Evolutionary conservation across 1,139 yeast genomes (phyloP).

Genomic region (Meyerozyma smithsonii): DNA sequence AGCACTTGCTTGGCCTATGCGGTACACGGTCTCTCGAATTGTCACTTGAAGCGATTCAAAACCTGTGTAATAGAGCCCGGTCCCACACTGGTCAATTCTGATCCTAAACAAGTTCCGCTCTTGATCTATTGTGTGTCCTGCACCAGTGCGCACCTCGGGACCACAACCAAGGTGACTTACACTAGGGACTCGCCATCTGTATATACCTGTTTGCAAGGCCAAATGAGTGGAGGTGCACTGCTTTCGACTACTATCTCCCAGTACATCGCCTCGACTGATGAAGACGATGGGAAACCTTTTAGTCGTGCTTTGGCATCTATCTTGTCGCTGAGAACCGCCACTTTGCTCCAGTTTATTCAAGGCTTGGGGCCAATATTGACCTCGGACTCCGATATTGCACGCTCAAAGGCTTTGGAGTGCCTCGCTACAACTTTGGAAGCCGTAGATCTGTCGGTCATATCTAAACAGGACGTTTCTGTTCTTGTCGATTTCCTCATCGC

Average conservation of each 20-base stretch:
- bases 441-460: slow-evolving; percentile 33
- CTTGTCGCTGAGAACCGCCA: not conserved
- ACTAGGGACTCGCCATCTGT: no score
- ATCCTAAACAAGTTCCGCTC: not conserved
- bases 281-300: not conserved
- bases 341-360: slow-evolving; percentile 1
- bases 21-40: no score
- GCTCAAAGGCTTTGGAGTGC: slow-evolving; percentile 55
- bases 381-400: slow-evolving; percentile 54
- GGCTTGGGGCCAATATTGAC: slow-evolving; percentile 42
- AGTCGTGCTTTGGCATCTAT: not conserved
- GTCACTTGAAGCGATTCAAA: not conserved
- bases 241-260: slow-evolving; percentile 1
- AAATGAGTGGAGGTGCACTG: not conserved
- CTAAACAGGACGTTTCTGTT: slow-evolving; percentile 63
- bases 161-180: no score
- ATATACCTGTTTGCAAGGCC: no score
- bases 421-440: slow-evolving; percentile 46
- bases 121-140: not conserved
- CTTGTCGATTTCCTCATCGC: slow-evolving; percentile 59
- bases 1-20: no score
- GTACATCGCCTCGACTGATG: not conserved
- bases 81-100: not conserved
- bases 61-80: not conserved
- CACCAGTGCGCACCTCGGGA: not conserved